Percentiles rank a stretch among this genome's conserved stretches.
Conservation (phyloP, 2,329 filamentous ascomycete genomes). For the Ustulina deusta region DNA sequence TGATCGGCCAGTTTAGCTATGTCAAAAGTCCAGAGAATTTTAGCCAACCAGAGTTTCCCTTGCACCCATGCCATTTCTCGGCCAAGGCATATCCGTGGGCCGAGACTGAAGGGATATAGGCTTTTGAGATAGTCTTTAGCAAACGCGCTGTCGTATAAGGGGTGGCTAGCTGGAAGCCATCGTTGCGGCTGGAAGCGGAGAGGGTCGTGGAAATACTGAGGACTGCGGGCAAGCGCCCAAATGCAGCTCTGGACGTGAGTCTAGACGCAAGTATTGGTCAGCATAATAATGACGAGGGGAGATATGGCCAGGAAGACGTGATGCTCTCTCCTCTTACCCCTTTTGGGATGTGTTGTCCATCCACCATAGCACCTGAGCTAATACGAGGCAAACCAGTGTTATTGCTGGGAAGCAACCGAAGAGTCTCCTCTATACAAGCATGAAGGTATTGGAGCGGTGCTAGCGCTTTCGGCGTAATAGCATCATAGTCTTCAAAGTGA, state of each 20-base stretch:
- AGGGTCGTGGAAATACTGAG: background rate
- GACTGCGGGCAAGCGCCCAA: background rate
- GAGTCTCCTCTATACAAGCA: slow-evolving; percentile 52
- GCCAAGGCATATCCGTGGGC: background rate
- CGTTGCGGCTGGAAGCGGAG: background rate
- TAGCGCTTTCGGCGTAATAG: slow-evolving; percentile 46
- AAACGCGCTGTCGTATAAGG: background rate
- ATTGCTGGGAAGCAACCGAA: slow-evolving; percentile 51
- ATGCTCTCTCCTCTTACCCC: slow-evolving; percentile 32
- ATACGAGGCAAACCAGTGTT: slow-evolving; percentile 40
- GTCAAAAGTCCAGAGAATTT: background rate
- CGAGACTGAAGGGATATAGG: background rate
- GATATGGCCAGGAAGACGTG: background rate
- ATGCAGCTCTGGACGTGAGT: background rate
- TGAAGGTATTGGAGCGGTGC: slow-evolving; percentile 50
- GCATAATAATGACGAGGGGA: background rate
- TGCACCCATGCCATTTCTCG: background rate
- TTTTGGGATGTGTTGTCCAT: slow-evolving; percentile 43
- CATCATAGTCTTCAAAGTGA: slow-evolving; percentile 47
- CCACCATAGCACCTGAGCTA: slow-evolving; percentile 43
- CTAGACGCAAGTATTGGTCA: background rate
- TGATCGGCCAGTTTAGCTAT: no score
- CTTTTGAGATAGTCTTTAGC: background rate
- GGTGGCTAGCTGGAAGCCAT: background rate
- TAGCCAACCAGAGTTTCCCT: background rate